A percentile compares a stretch with the other conserved stretches of the same genome.
phyloP scores from a whole-genome alignment of 1,284 basidiomycete species.

The Melampsora abietis-canadensis region DNA sequence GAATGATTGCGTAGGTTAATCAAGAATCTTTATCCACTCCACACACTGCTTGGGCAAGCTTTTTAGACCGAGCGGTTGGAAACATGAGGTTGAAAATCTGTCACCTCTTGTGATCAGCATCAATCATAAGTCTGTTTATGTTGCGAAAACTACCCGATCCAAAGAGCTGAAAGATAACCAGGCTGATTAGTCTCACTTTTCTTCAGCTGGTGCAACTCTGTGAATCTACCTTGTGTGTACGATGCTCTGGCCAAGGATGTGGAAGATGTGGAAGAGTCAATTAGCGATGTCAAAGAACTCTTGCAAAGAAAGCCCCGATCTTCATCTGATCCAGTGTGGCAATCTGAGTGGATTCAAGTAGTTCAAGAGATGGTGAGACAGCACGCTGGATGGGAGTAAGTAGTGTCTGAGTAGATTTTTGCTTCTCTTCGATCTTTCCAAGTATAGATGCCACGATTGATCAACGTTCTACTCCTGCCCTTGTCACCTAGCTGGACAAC shows the following conservation, averaged over 20 bases:
- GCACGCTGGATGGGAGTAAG: conserved; percentile 56
- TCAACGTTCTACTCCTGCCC: not conserved
- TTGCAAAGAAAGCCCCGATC: conserved; percentile 47
- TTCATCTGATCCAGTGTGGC: conserved; percentile 50
- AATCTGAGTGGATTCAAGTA: conserved; percentile 56
- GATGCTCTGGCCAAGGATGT: conserved; percentile 54
- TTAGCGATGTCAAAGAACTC: conserved; percentile 57
- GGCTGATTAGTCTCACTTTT: not conserved
- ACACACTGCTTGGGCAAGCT: not conserved
- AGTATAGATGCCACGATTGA: not conserved
- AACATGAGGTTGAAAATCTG: conserved; percentile 30
- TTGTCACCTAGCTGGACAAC: conserved; percentile 10
- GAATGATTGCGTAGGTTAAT: conserved; percentile 45
- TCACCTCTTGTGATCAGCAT: conserved; percentile 47
- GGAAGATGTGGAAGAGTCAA: conserved; percentile 54
- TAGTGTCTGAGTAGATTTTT: not conserved
- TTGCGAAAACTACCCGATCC: conserved; percentile 41
- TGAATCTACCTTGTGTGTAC: conserved; percentile 57
- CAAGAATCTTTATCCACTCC: not conserved
- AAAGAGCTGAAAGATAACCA: not conserved
- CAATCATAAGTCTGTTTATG: conserved; percentile 56
- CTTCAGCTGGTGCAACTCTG: conserved; percentile 58
- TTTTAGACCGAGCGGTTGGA: conserved; percentile 33
- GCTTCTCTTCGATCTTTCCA: not conserved
- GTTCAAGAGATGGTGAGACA: conserved; percentile 56